phyloP scores from a whole-genome alignment of 257 asterid genomes.

The Linaria vulgaris region DNA sequence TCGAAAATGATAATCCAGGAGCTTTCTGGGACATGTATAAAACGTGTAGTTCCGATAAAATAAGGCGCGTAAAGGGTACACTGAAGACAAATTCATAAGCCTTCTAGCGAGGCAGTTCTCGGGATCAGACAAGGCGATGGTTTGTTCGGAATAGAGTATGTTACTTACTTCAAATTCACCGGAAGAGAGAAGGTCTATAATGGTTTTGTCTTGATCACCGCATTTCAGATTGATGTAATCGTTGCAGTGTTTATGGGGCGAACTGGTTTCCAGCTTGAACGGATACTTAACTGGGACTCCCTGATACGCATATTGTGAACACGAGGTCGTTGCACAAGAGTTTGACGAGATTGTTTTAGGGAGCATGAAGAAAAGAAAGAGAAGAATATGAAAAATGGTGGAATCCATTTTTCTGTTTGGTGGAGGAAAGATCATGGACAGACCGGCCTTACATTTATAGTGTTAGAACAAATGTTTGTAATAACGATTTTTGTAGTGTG shows the following conservation, averaged over 20 bases:
- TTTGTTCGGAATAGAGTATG: slow-evolving; percentile 20
- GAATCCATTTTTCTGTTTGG: slow-evolving; percentile 21
- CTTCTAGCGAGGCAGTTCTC: slow-evolving; percentile 29
- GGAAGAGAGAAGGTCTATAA: slow-evolving; percentile 27
- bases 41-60: slow-evolving; percentile 30
- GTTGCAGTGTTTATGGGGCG: slow-evolving; percentile 20
- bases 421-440: background rate
- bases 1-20: background rate
- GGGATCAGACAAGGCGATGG: slow-evolving; percentile 29
- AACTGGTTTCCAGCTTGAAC: slow-evolving; percentile 35
- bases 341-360: slow-evolving; percentile 27
- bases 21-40: slow-evolving; percentile 25
- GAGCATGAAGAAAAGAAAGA: slow-evolving; percentile 24
- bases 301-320: slow-evolving; percentile 9
- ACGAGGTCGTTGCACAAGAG: slow-evolving; percentile 29
- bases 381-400: slow-evolving; percentile 14
- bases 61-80: slow-evolving; percentile 27
- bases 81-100: slow-evolving; percentile 29
- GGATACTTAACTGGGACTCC: slow-evolving; percentile 34
- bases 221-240: slow-evolving; percentile 32
- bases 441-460: slow-evolving; percentile 22
- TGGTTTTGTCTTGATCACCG: slow-evolving; percentile 18
- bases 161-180: slow-evolving; percentile 34
- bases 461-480: slow-evolving; percentile 1
- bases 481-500: too few species aligned